Conservation (phyloP, 345 rosid species). For the Ceriops decandra region DNA sequence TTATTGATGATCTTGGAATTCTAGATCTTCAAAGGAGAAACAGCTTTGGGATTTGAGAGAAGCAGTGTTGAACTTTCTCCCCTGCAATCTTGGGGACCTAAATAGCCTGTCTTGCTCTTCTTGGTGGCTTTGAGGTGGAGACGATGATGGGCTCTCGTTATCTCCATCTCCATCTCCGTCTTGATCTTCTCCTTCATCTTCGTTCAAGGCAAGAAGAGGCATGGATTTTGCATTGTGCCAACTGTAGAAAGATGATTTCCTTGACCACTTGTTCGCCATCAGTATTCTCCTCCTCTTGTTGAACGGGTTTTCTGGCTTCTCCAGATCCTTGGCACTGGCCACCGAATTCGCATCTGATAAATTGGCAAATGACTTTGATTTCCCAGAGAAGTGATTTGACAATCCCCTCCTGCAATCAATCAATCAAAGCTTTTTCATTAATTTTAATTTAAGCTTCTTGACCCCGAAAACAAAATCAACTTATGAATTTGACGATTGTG, state of each 20-base stretch:
- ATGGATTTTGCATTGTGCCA: constrained; percentile 60
- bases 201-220: constrained; percentile 64
- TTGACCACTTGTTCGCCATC: constrained; percentile 47
- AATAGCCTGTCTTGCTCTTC: not conserved
- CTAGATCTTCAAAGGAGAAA: constrained; percentile 71
- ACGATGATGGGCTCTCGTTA: constrained; percentile 18
- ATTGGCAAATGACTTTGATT: constrained; percentile 75
- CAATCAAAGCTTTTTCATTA: no score
- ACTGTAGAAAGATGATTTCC: constrained; percentile 43
- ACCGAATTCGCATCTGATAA: constrained; percentile 40
- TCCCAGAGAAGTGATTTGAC: constrained; percentile 73
- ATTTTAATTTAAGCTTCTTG: no score
- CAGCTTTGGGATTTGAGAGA: constrained; percentile 53
- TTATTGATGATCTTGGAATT: constrained; percentile 15
- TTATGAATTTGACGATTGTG: not conserved
- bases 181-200: constrained; percentile 30
- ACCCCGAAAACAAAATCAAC: no score
- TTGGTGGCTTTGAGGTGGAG: not conserved
- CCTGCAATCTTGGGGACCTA: not conserved
- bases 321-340: constrained; percentile 42
- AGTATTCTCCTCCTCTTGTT: constrained; percentile 68
- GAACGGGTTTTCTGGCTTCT: constrained; percentile 67
- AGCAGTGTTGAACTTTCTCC: constrained; percentile 24
- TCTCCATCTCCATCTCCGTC: not conserved
- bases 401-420: constrained; percentile 53